Evolutionary conservation across 495 filamentous ascomycete genomes (phyloP).

Genomic region (Xeromyces bisporus): DNA sequence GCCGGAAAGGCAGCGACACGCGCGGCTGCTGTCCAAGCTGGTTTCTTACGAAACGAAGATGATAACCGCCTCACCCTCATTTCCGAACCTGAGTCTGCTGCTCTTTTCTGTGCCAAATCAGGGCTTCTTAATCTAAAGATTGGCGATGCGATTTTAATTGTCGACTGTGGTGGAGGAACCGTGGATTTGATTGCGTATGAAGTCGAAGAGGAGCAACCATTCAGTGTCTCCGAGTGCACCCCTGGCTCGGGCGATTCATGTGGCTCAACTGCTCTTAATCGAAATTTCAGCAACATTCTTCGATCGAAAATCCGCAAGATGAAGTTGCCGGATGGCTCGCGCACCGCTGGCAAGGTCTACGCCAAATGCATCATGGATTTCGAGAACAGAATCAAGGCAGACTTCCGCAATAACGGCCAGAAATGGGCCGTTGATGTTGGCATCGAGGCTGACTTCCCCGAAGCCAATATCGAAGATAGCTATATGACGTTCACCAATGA

Average conservation of each 20-base stretch:
- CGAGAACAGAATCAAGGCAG: slow-evolving; percentile 68
- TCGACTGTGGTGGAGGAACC: slow-evolving; percentile 66
- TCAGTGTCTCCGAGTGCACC: slow-evolving; percentile 62
- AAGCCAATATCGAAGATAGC: slow-evolving; percentile 63
- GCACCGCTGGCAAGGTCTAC: slow-evolving; percentile 60
- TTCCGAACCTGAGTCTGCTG: slow-evolving; percentile 62
- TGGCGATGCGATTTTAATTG: slow-evolving; percentile 60
- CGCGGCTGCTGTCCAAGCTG: slow-evolving; percentile 60
- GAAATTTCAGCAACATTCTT: slow-evolving; percentile 66
- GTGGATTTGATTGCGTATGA: slow-evolving; percentile 72
- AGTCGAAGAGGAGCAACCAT: slow-evolving; percentile 62
- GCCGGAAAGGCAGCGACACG: slow-evolving; percentile 64
- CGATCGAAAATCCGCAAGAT: slow-evolving; percentile 70
- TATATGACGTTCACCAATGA: slow-evolving; percentile 77
- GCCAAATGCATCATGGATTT: slow-evolving; percentile 79
- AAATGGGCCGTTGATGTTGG: slow-evolving; percentile 75
- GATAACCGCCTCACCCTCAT: slow-evolving; percentile 59
- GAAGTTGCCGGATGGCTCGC: slow-evolving; percentile 66
- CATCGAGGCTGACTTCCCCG: slow-evolving; percentile 64
- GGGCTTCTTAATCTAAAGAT: slow-evolving; percentile 60
- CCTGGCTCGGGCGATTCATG: slow-evolving; percentile 66
- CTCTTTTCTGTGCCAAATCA: slow-evolving; percentile 65
- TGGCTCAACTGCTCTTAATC: slow-evolving; percentile 62
- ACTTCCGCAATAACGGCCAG: slow-evolving; percentile 68
- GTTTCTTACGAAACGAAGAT: slow-evolving; percentile 60